Percentiles rank a stretch among this genome's conserved stretches.
These are phyloP conservation scores for Melanogaster broomeanus DNA, from an alignment of 768 basidiomycete species.

Conservation along the genomic window DNA sequence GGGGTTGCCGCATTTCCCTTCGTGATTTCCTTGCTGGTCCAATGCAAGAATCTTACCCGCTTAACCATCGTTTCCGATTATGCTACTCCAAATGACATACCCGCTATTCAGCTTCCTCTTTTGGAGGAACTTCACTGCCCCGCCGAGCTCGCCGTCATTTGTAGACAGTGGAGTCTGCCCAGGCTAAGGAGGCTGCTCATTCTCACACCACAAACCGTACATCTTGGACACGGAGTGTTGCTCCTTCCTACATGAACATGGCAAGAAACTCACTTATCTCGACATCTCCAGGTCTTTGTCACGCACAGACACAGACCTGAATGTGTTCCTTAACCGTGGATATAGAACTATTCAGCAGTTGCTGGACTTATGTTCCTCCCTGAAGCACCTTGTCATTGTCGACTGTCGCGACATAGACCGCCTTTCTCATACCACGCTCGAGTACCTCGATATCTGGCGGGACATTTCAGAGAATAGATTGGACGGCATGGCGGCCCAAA, in stretches of 20 bases:
- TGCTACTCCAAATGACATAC: no score
- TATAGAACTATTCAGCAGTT: background rate
- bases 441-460: slow-evolving; percentile 2
- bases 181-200: background rate
- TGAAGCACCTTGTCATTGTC: background rate
- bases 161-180: background rate
- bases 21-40: background rate
- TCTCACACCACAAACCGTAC: background rate
- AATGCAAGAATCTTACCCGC: background rate
- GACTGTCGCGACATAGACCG: no score
- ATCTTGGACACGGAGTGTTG: background rate
- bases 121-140: background rate
- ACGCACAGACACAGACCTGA: no score
- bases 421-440: slow-evolving; percentile 1
- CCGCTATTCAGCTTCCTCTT: background rate
- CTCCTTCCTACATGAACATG: background rate
- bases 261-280: background rate
- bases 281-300: background rate
- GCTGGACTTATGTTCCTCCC: background rate
- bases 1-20: background rate
- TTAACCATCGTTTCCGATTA: background rate
- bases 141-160: background rate
- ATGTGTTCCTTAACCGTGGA: background rate
- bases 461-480: no score
- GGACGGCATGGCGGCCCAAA: no score